Evolutionary conservation across 2,329 filamentous ascomycete species (phyloP).

Genomic region (Zymoseptoria crescenta): DNA sequence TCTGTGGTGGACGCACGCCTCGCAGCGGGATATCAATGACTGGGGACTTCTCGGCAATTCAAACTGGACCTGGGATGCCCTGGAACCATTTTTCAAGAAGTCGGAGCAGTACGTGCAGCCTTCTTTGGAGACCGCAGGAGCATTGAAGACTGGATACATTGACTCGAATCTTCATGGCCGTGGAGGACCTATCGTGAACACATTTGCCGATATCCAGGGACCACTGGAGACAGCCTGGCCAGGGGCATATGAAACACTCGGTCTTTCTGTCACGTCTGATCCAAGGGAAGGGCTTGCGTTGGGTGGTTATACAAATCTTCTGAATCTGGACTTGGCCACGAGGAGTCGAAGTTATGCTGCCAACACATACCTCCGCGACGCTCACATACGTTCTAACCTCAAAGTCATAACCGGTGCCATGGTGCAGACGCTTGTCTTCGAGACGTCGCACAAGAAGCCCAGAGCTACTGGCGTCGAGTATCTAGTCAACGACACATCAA

Average conservation of each 20-base stretch:
- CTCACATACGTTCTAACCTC: conserved; percentile 8
- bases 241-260: conserved; percentile 11
- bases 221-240: conserved; percentile 23
- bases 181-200: conserved; percentile 27
- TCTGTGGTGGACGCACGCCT: conserved; percentile 12
- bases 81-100: conserved; percentile 10
- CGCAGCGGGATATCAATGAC: conserved; percentile 20
- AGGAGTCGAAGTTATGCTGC: conserved; percentile 26
- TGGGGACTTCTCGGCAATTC: conserved; percentile 27
- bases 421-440: conserved; percentile 27
- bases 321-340: conserved; percentile 7
- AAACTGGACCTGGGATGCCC: conserved; percentile 31
- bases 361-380: conserved; percentile 23
- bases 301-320: conserved; percentile 22
- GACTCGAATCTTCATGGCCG: conserved; percentile 26
- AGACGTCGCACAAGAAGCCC: conserved; percentile 20
- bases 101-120: conserved; percentile 7
- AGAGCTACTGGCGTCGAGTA: conserved; percentile 8
- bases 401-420: conserved; percentile 6
- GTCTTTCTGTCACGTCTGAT: conserved; percentile 22
- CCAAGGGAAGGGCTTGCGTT: conserved; percentile 28
- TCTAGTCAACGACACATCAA: conserved; percentile 3
- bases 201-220: conserved; percentile 28
- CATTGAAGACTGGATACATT: conserved; percentile 11
- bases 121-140: background rate